Conservation (phyloP, 2,329 filamentous ascomycete species). For the Plenodomus tracheiphilus region DNA sequence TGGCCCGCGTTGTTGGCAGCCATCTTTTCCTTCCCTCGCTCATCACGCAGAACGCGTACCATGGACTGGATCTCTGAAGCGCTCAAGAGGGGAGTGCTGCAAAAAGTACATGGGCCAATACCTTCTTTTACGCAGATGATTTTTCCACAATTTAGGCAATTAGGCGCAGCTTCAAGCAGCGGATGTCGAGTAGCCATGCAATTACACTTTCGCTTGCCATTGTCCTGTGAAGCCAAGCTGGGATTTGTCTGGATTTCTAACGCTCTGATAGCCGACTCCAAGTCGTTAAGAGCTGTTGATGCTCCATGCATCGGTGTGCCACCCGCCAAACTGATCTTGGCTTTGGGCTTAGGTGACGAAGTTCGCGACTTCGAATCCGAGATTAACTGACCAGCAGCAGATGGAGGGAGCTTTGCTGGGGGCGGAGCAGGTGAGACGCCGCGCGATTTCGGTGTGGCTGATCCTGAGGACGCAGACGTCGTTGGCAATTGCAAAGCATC, state of each 20-base stretch:
- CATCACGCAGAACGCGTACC: constrained; percentile 79
- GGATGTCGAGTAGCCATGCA: constrained; percentile 89
- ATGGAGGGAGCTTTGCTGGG: constrained; percentile 61
- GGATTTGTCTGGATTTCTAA: constrained; percentile 94
- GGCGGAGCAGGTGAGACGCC: constrained; percentile 50
- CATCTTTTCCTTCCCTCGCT: constrained; percentile 86
- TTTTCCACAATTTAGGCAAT: constrained; percentile 90
- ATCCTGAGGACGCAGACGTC: constrained; percentile 28
- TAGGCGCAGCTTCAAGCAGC: constrained; percentile 86
- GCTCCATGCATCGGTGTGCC: constrained; percentile 82
- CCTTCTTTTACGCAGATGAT: constrained; percentile 95
- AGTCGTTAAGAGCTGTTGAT: constrained; percentile 69
- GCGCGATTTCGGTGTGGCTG: constrained; percentile 40
- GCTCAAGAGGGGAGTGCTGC: constrained; percentile 72
- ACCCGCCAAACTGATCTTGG: constrained; percentile 74
- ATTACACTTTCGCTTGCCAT: constrained; percentile 70
- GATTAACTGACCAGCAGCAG: constrained; percentile 76
- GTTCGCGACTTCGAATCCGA: constrained; percentile 68
- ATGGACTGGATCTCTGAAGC: constrained; percentile 78
- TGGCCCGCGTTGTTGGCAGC: constrained; percentile 74
- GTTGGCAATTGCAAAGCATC: constrained; percentile 46
- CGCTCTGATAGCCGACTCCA: constrained; percentile 78
- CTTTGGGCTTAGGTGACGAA: constrained; percentile 56
- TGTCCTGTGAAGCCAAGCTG: constrained; percentile 60
- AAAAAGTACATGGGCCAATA: constrained; percentile 91